Conservation (phyloP, 2,329 filamentous ascomycete genomes). For the Nectriaceae sp. region DNA sequence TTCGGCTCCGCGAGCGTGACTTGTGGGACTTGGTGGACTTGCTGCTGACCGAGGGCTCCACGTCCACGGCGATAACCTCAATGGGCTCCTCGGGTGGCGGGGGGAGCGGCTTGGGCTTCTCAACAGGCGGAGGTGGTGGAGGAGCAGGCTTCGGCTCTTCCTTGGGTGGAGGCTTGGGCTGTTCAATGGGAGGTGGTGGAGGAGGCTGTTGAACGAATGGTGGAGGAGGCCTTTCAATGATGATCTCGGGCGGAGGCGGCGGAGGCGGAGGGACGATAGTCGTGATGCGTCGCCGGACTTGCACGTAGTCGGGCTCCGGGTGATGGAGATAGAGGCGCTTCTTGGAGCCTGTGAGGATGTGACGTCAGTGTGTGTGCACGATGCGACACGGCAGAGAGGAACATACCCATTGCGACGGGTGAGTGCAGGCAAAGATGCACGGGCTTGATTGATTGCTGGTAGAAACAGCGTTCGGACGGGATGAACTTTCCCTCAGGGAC, state of each 20-base stretch:
- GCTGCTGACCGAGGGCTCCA: constrained; percentile 29
- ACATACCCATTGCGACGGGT: constrained; percentile 26
- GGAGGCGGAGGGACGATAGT: constrained; percentile 34
- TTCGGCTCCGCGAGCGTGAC: constrained; percentile 33
- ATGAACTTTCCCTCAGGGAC: no score
- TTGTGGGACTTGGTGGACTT: constrained; percentile 24
- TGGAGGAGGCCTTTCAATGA: constrained; percentile 12
- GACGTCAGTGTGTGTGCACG: constrained; percentile 24
- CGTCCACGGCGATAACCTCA: constrained; percentile 42
- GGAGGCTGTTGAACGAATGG: constrained; percentile 16
- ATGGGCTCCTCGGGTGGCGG: constrained; percentile 32
- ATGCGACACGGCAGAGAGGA: constrained; percentile 1
- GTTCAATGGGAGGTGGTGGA: constrained; percentile 6
- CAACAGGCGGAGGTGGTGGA: constrained; percentile 26
- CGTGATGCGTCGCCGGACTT: constrained; percentile 39
- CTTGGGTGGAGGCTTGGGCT: constrained; percentile 13
- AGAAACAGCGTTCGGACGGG: no score
- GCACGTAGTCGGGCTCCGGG: constrained; percentile 40
- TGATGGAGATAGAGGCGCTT: constrained; percentile 46
- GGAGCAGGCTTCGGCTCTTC: constrained; percentile 18
- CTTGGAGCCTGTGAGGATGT: constrained; percentile 33
- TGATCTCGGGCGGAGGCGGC: constrained; percentile 23
- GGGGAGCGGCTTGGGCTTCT: constrained; percentile 24
- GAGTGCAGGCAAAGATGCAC: constrained; percentile 8
- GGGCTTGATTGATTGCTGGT: background rate